Evolutionary conservation across 1,139 yeast genomes (phyloP).

Genomic region (Yamadazyma membranifaciens): DNA sequence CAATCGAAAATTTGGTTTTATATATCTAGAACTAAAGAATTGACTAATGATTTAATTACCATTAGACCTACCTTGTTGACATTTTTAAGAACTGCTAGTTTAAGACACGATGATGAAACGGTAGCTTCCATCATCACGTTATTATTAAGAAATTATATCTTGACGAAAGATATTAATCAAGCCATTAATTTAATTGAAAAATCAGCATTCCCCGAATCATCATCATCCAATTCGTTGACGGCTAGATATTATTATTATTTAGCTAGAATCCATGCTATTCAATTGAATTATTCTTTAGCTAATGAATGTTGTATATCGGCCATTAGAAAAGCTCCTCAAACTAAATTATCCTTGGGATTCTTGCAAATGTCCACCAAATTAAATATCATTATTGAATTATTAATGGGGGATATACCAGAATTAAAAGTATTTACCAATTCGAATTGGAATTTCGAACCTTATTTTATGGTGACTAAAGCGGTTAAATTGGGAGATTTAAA

Average conservation of each 20-base stretch:
- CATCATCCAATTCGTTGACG: constrained; percentile 75
- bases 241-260: constrained; percentile 91
- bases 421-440: constrained; percentile 69
- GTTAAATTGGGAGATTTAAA: constrained; percentile 90
- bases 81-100: constrained; percentile 82
- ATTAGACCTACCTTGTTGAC: constrained; percentile 69
- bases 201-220: constrained; percentile 80
- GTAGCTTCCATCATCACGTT: constrained; percentile 84
- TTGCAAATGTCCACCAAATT: constrained; percentile 88
- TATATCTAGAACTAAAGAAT: constrained; percentile 76
- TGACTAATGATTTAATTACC: constrained; percentile 54
- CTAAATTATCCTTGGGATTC: constrained; percentile 81
- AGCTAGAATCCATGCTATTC: constrained; percentile 88
- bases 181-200: constrained; percentile 90
- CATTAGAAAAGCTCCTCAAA: constrained; percentile 96
- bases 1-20: constrained; percentile 95
- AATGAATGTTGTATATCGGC: constrained; percentile 90
- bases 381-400: constrained; percentile 81
- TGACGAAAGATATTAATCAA: constrained; percentile 77
- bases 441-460: constrained; percentile 62
- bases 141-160: constrained; percentile 75
- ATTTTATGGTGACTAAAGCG: constrained; percentile 84
- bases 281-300: constrained; percentile 88
- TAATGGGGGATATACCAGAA: constrained; percentile 98
- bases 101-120: constrained; percentile 91